Evolutionary conservation across 148 eudicot species (phyloP).

Genomic region (Heliosperma pusillum): DNA sequence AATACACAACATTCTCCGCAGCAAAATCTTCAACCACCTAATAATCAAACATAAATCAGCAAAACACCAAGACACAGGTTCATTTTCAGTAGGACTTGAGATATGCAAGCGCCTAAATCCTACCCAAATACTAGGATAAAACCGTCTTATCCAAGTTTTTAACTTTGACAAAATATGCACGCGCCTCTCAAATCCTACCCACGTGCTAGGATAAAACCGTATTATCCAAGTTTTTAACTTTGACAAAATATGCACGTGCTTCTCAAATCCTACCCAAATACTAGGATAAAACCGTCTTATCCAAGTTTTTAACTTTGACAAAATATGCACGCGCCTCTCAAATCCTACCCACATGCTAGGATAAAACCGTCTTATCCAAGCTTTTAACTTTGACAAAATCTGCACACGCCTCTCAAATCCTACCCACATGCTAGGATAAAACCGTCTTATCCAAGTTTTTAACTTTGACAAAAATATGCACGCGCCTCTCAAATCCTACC

Average conservation of each 20-base stretch:
- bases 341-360: constrained; percentile 2
- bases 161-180: no score
- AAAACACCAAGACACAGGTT: neutral
- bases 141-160: constrained; percentile 1
- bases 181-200: constrained; percentile 1
- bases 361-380: neutral
- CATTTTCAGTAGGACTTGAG: neutral
- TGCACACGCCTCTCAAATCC: neutral
- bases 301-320: no score
- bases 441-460: constrained; percentile 2
- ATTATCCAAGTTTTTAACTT: no score
- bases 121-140: constrained; percentile 1
- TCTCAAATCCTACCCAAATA: no score
- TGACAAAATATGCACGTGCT: no score
- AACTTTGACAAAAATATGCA: no score
- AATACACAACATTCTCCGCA: constrained; percentile 87
- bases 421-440: neutral
- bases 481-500: constrained; percentile 5
- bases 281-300: no score
- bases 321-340: neutral
- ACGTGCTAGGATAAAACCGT: constrained; percentile 3
- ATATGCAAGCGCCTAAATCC: neutral
- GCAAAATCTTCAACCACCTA: constrained; percentile 97
- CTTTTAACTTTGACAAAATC: no score
- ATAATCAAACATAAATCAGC: neutral